Percentiles rank a stretch among this genome's conserved stretches.
phyloP scores from a whole-genome alignment of 257 asterid genomes.

The Perilla frutescens region DNA sequence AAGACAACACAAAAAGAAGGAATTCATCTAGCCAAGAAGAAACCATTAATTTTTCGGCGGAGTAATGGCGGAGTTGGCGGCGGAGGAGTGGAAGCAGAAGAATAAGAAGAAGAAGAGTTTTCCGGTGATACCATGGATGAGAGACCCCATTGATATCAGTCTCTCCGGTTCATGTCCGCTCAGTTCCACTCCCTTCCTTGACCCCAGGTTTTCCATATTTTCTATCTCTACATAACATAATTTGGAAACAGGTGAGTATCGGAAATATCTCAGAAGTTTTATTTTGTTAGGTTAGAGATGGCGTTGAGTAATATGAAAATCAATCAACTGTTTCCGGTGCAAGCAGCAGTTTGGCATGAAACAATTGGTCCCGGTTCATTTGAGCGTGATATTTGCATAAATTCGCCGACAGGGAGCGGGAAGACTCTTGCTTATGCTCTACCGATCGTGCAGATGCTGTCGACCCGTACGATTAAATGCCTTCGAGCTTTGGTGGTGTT shows the following conservation, averaged over 20 bases:
- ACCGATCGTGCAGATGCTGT: slow-evolving; percentile 81
- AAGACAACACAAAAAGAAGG: too few species aligned
- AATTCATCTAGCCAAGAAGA: neutral
- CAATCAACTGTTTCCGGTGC: slow-evolving; percentile 80
- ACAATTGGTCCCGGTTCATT: slow-evolving; percentile 89
- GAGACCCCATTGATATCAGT: slow-evolving; percentile 70
- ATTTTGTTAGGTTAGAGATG: slow-evolving; percentile 60
- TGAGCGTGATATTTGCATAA: slow-evolving; percentile 81
- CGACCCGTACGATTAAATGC: slow-evolving; percentile 66
- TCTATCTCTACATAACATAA: neutral
- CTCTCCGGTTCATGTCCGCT: slow-evolving; percentile 54
- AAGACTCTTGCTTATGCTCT: slow-evolving; percentile 89
- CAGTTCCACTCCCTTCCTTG: slow-evolving; percentile 61
- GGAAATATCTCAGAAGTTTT: neutral
- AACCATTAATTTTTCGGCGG: neutral
- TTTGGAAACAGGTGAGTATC: neutral
- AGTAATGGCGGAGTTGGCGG: slow-evolving; percentile 26
- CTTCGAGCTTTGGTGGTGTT: slow-evolving; percentile 92
- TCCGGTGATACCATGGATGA: slow-evolving; percentile 89
- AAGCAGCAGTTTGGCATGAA: slow-evolving; percentile 93
- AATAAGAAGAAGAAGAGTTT: slow-evolving; percentile 45
- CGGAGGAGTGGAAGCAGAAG: slow-evolving; percentile 35
- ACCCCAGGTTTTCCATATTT: slow-evolving; percentile 55
- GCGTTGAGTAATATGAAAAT: slow-evolving; percentile 69
- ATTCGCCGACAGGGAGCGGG: slow-evolving; percentile 96